Base-by-base conservation (phyloP, 2,329 filamentous ascomycete genomes). In the Erysiphe neolycopersici region DNA sequence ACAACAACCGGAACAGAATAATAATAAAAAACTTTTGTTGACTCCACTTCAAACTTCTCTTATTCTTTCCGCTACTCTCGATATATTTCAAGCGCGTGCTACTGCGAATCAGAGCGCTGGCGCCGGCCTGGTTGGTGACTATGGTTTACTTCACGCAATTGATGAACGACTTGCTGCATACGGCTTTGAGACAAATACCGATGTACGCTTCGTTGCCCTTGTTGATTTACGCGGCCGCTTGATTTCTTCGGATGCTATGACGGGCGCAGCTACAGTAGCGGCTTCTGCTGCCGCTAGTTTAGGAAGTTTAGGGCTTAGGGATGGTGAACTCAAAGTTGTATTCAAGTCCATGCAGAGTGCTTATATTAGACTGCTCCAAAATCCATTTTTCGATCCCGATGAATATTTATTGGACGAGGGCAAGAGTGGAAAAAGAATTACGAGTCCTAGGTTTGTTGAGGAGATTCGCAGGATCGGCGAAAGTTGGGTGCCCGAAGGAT, bases 161-260 rank as follows among this genome's bases (percentile, higher is more conserved):
- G 89, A 95, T 63, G 87, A 98, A 62, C 73, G 85, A 22, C 69
- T 95, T 40, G 84, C 85, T 32, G 79, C 84, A 51, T 98, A 95
- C 63, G 89, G 89, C 54, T 94, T 82, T 73, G 72, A 95, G 60
- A 94, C 89, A 45, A 95, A 93, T 61, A 95, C 89, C 0, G 84
- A 84, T 36, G 74, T 93, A 49, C 85, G 87, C 58, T 76, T 98
- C 55, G 75, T 95, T 31, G 77, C 84, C 48, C 73, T 94, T 3
- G 78, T 95, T 29, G 87, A 98, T 61, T 83, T 92, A 71, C 74
- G 84, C 51, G 85, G 84, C 1, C 66, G 78, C 44, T 44, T 39
- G 13, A 45, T 50, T 13, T 44, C 42, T 19, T 50, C 44, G 33
- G 45, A 29, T 54, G 56, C 52, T 54, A 55, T 48, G 52, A 52